phyloP scores from a whole-genome alignment of 75 land plant species.

The Larix kaempferi region DNA sequence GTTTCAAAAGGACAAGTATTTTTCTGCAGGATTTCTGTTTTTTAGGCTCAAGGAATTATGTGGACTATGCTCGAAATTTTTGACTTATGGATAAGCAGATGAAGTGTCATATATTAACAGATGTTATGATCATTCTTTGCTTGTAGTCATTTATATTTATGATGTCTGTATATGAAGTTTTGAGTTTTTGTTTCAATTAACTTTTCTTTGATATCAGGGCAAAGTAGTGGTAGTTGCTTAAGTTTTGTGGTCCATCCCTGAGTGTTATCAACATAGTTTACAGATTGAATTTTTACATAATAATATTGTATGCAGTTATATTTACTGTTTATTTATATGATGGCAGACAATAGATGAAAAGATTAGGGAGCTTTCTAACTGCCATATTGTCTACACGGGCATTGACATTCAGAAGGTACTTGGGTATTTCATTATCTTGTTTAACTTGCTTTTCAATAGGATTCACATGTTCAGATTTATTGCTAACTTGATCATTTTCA shows the following conservation, averaged over 20 bases:
- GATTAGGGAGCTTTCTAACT: slow-evolving; percentile 88
- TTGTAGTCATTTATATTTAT: too few species aligned
- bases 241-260: background rate
- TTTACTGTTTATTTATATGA: slow-evolving; percentile 1
- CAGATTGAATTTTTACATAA: background rate
- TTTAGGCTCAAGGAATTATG: too few species aligned
- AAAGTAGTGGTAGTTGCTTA: background rate
- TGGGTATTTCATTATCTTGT: background rate
- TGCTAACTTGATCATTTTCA: background rate
- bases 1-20: too few species aligned
- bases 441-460: background rate
- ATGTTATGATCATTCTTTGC: too few species aligned
- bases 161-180: too few species aligned
- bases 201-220: background rate
- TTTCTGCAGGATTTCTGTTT: too few species aligned
- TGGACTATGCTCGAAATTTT: too few species aligned
- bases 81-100: too few species aligned
- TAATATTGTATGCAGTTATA: slow-evolving; percentile 1
- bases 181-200: background rate
- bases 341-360: slow-evolving; percentile 95
- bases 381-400: slow-evolving; percentile 81
- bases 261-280: background rate
- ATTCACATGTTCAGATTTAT: background rate
- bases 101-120: too few species aligned
- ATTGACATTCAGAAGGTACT: slow-evolving; percentile 90